These are phyloP conservation scores for Colletotrichum trifolii DNA, from an alignment of 2,329 filamentous ascomycete species.

Conservation along the genomic window DNA sequence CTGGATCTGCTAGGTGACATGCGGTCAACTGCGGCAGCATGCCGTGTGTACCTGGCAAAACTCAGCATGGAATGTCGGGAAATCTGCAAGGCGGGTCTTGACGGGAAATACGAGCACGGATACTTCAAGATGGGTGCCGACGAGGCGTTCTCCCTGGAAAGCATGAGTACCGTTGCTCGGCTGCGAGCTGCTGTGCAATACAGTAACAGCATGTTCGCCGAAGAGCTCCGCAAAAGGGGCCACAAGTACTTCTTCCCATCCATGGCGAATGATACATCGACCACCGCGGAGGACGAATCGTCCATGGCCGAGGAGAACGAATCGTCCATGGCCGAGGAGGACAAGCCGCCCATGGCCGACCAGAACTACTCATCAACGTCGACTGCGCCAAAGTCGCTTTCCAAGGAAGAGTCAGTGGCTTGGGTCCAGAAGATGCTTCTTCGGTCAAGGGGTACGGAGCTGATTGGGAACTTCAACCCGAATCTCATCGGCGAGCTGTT, in stretches of 20 bases:
- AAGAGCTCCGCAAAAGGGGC: constrained; percentile 40
- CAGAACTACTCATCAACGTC: neutral
- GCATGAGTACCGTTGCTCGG: constrained; percentile 20
- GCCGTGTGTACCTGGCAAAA: neutral
- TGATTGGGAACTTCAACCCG: constrained; percentile 71
- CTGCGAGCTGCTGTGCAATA: constrained; percentile 43
- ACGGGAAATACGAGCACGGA: constrained; percentile 33
- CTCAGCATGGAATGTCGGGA: constrained; percentile 9
- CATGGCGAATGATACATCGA: neutral
- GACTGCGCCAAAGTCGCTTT: neutral
- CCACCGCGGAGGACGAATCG: neutral
- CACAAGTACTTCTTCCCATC: constrained; percentile 23
- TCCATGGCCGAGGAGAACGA: too few relatives aligned
- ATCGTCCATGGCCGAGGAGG: neutral
- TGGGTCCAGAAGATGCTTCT: constrained; percentile 13
- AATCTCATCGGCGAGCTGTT: constrained; percentile 70
- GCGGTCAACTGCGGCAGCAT: neutral
- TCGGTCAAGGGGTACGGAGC: constrained; percentile 52
- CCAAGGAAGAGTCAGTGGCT: neutral
- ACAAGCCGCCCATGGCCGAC: neutral
- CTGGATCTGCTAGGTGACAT: neutral
- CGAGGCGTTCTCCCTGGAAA: neutral
- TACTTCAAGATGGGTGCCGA: constrained; percentile 30
- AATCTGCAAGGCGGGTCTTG: constrained; percentile 12
- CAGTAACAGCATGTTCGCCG: constrained; percentile 38